Evolutionary conservation across 805 yeast species (phyloP).

Genomic region (Candida coquimbonensis): DNA sequence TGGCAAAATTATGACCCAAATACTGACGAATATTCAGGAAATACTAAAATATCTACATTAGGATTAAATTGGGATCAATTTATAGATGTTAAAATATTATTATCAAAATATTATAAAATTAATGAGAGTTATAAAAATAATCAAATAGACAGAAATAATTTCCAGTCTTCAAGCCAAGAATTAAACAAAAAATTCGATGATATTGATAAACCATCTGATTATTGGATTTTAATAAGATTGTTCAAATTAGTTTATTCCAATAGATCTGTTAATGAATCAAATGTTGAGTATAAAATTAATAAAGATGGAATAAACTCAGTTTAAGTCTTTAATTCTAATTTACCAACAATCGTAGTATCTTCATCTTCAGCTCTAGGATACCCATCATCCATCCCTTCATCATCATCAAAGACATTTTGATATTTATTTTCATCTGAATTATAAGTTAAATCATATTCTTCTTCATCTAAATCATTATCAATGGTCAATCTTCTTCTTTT

Average conservation of each 20-base stretch:
- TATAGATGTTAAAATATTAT: conserved; percentile 41
- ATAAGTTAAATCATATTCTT: conserved; percentile 39
- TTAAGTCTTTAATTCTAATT: conserved; percentile 27
- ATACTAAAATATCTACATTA: conserved; percentile 41
- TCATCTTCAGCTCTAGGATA: conserved; percentile 3
- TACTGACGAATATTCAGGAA: conserved; percentile 16
- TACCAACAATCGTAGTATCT: conserved; percentile 28
- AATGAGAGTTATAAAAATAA: conserved; percentile 22
- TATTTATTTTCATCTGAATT: conserved; percentile 28
- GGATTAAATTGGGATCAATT: conserved; percentile 50
- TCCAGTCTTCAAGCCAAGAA: too few species aligned
- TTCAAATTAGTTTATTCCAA: conserved; percentile 37
- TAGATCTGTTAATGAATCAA: conserved; percentile 6
- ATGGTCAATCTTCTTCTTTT: conserved; percentile 26
- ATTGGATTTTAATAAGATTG: conserved; percentile 24
- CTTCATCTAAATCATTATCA: conserved; percentile 31
- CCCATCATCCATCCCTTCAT: conserved; percentile 25
- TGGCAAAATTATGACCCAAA: conserved; percentile 19
- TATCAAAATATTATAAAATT: conserved; percentile 33
- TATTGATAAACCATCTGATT: conserved; percentile 7
- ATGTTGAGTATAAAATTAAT: conserved; percentile 21
- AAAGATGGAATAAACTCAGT: conserved; percentile 10
- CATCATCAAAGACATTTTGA: conserved; percentile 16
- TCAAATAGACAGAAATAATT: too few species aligned
- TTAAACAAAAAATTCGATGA: conserved; percentile 4